These are phyloP conservation scores for Pichia manshurica DNA, from an alignment of 805 yeast species.

Conservation along the genomic window DNA sequence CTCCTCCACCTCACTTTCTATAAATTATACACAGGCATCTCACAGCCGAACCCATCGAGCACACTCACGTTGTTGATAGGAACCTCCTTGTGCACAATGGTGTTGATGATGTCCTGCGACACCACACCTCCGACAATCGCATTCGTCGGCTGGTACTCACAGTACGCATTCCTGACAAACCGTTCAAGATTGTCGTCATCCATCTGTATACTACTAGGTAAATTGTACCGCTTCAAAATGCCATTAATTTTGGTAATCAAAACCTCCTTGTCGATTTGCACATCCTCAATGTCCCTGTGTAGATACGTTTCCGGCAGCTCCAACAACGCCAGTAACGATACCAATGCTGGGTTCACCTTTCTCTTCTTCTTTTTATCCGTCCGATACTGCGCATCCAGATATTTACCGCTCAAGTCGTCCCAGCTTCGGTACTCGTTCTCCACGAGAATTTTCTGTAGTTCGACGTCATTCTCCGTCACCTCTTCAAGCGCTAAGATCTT, in stretches of 20 bases:
- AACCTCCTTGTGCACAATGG: slow-evolving; percentile 63
- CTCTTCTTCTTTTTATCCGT: slow-evolving; percentile 35
- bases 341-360: slow-evolving; percentile 51
- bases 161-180: slow-evolving; percentile 42
- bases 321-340: slow-evolving; percentile 53
- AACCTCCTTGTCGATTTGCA: slow-evolving; percentile 21
- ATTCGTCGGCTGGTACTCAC: slow-evolving; percentile 77
- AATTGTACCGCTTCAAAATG: slow-evolving; percentile 35
- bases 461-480: slow-evolving; percentile 30
- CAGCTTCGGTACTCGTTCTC: slow-evolving; percentile 35
- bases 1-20: too few species aligned
- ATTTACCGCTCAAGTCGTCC: slow-evolving; percentile 17
- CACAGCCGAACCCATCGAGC: slow-evolving; percentile 64
- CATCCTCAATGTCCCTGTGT: slow-evolving; percentile 17
- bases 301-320: slow-evolving; percentile 27
- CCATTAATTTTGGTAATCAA: slow-evolving; percentile 28
- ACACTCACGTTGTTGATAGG: slow-evolving; percentile 80
- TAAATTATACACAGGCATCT: slow-evolving; percentile 67
- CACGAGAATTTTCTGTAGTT: slow-evolving; percentile 34
- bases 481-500: slow-evolving; percentile 37
- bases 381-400: slow-evolving; percentile 14
- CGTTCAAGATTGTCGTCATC: slow-evolving; percentile 32
- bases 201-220: slow-evolving; percentile 40
- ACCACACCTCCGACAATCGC: slow-evolving; percentile 87
- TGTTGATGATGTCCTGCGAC: slow-evolving; percentile 87